These are phyloP conservation scores for Cutaneotrichosporon dermatis DNA, from an alignment of 1,284 basidiomycete species.

Conservation along the genomic window DNA sequence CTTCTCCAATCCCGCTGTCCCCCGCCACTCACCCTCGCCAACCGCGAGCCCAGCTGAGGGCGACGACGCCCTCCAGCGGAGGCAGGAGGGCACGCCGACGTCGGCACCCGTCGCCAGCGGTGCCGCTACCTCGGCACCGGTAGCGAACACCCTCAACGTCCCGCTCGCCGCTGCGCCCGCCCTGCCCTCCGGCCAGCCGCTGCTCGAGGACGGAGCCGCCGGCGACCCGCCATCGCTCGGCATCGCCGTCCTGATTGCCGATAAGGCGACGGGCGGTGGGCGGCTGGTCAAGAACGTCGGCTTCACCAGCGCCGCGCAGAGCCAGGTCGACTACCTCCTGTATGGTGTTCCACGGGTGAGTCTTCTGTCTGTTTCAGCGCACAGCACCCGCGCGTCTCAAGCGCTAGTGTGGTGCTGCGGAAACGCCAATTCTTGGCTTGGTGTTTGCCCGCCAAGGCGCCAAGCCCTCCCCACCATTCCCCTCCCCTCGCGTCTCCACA, in stretches of 20 bases:
- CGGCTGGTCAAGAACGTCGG: conserved; percentile 48
- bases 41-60: too few relatives aligned
- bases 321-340: conserved; percentile 69
- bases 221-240: conserved; percentile 80
- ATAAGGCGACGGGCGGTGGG: conserved; percentile 28
- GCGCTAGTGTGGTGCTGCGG: too few relatives aligned
- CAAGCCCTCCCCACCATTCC: too few relatives aligned
- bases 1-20: too few relatives aligned
- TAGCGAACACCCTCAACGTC: conserved; percentile 1
- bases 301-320: conserved; percentile 63
- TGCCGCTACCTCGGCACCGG: not conserved
- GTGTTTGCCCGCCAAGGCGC: not conserved
- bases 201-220: conserved; percentile 58
- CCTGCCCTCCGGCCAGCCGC: conserved; percentile 14
- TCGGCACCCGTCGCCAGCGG: not conserved
- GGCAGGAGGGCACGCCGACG: conserved; percentile 4
- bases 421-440: too few relatives aligned
- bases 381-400: too few relatives aligned
- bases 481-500: too few relatives aligned
- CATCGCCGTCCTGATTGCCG: conserved; percentile 67
- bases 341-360: conserved; percentile 57
- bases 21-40: too few relatives aligned
- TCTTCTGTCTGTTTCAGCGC: not conserved
- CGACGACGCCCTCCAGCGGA: not conserved
- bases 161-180: conserved; percentile 8